phyloP scores from a whole-genome alignment of 2,329 filamentous ascomycete species.

The Calonectria multiphialidica region DNA sequence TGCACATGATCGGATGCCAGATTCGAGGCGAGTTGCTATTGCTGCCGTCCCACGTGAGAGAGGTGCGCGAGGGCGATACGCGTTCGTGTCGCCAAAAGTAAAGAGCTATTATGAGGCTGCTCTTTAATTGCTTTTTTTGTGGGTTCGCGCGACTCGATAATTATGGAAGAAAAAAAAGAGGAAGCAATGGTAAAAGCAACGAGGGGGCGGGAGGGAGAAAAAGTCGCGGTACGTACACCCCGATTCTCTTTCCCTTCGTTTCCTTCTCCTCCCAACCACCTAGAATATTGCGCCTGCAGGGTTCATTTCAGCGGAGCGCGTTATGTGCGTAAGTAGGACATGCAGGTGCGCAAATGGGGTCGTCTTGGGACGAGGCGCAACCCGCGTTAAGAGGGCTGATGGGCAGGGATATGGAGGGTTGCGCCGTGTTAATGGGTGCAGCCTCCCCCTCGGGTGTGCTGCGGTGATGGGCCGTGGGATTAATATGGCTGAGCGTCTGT shows the following conservation, averaged over 20 bases:
- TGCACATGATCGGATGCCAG: constrained; percentile 16
- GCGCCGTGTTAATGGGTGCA: background rate
- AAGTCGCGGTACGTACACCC: background rate
- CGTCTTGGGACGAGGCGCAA: constrained; percentile 1
- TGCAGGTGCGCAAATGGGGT: constrained; percentile 8
- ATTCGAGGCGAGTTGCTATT: background rate
- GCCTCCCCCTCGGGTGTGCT: background rate
- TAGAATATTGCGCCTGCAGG: constrained; percentile 7
- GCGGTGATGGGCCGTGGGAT: background rate
- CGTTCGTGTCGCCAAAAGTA: constrained; percentile 15
- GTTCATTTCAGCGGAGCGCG: constrained; percentile 16
- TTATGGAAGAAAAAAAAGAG: background rate
- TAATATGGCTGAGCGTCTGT: background rate
- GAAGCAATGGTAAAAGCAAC: background rate
- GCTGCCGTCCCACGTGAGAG: constrained; percentile 6
- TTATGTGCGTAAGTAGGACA: constrained; percentile 2
- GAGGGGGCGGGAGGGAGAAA: background rate
- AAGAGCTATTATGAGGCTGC: background rate
- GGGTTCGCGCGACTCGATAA: constrained; percentile 1
- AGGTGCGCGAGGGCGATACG: constrained; percentile 4
- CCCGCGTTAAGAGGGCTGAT: constrained; percentile 6
- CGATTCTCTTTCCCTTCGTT: background rate
- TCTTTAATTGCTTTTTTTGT: constrained; percentile 7
- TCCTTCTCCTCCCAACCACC: constrained; percentile 8
- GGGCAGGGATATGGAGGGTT: constrained; percentile 6